phyloP scores from a whole-genome alignment of 2,329 filamentous ascomycete species.

The Fusarium humuli region DNA sequence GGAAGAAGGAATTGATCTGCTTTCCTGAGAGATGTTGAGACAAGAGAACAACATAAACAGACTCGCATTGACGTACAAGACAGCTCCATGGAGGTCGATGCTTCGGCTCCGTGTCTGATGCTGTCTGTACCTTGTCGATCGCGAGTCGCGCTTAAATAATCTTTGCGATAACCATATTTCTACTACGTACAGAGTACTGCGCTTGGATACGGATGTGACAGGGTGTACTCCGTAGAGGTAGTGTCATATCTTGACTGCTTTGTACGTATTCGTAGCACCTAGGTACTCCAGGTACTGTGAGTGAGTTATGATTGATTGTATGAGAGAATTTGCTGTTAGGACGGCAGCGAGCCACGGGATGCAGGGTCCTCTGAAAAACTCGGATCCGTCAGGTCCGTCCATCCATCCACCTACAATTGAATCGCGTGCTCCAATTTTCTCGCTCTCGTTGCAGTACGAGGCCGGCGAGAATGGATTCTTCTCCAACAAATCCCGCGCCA shows the following conservation, averaged over 20 bases:
- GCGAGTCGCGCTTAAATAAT: slow-evolving; percentile 11
- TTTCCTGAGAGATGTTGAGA: background rate
- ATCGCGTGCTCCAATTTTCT: slow-evolving; percentile 25
- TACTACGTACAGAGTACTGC: background rate
- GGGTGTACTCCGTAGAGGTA: background rate
- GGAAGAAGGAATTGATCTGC: slow-evolving; percentile 28
- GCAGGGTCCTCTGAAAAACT: slow-evolving; percentile 44
- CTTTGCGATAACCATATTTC: background rate
- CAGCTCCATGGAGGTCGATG: background rate
- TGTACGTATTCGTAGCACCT: background rate
- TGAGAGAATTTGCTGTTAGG: slow-evolving; percentile 47
- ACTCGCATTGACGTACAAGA: slow-evolving; percentile 1
- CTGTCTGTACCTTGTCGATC: slow-evolving; percentile 9
- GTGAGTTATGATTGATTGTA: slow-evolving; percentile 41
- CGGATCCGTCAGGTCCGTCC: slow-evolving; percentile 15
- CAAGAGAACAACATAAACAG: background rate
- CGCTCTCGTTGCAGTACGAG: slow-evolving; percentile 15
- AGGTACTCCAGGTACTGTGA: background rate
- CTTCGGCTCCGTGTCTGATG: slow-evolving; percentile 17
- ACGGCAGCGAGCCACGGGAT: slow-evolving; percentile 31
- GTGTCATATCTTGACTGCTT: slow-evolving; percentile 10
- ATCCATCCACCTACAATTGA: slow-evolving; percentile 30
- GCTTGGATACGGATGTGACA: slow-evolving; percentile 9
- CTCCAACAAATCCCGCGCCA: slow-evolving; percentile 32
- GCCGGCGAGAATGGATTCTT: slow-evolving; percentile 30